Evolutionary conservation across 305 asterid genomes (phyloP).

Genomic region (Rubia occidens): DNA sequence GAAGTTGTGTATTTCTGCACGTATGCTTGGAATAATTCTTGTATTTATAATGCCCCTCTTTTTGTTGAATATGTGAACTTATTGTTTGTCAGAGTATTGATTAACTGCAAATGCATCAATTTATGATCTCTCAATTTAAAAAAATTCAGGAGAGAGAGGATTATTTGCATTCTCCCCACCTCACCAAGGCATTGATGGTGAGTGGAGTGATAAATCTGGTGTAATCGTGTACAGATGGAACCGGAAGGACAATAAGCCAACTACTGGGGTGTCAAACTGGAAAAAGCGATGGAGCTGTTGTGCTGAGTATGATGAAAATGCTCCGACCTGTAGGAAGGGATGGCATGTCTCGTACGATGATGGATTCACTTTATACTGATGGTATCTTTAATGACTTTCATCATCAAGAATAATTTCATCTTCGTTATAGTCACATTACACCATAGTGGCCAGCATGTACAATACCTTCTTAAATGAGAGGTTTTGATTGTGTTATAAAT

Average conservation of each 20-base stretch:
- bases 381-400: not conserved
- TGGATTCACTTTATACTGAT: slow-evolving; percentile 23
- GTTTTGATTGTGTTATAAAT: not conserved
- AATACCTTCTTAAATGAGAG: not conserved
- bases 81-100: not conserved
- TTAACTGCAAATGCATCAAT: not conserved
- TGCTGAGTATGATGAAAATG: slow-evolving; percentile 40
- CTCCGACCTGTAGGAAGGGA: slow-evolving; percentile 39
- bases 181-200: slow-evolving; percentile 59
- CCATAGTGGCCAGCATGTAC: not conserved
- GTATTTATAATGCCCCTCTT: not conserved
- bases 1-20: not conserved
- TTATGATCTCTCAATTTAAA: not conserved
- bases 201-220: slow-evolving; percentile 49
- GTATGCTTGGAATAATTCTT: not conserved
- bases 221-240: slow-evolving; percentile 64
- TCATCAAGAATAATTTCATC: not conserved
- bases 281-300: slow-evolving; percentile 66
- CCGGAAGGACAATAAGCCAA: slow-evolving; percentile 44
- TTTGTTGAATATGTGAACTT: slow-evolving; percentile 1
- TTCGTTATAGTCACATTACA: not conserved
- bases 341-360: slow-evolving; percentile 29
- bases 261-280: slow-evolving; percentile 50
- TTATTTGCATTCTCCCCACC: slow-evolving; percentile 49
- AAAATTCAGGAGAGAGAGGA: slow-evolving; percentile 48